Evolutionary conservation across 805 yeast genomes (phyloP).

Genomic region (Saturnispora zaruensis): DNA sequence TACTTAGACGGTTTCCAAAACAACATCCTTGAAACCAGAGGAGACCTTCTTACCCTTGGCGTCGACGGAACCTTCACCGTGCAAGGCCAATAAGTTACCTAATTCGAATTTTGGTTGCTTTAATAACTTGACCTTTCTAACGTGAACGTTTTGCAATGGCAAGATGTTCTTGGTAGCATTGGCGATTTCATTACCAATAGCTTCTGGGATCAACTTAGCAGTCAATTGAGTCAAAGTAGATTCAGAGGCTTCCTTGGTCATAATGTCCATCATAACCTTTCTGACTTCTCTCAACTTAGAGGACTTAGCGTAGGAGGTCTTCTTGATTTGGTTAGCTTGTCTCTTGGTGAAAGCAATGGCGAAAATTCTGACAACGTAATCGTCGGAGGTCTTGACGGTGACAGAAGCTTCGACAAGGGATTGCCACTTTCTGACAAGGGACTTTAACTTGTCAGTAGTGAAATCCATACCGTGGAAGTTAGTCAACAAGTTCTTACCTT

Average conservation of each 20-base stretch:
- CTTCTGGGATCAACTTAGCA: slow-evolving; percentile 96
- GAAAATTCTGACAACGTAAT: slow-evolving; percentile 91
- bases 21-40: slow-evolving; percentile 95
- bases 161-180: slow-evolving; percentile 89
- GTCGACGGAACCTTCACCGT: slow-evolving; percentile 91
- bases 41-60: slow-evolving; percentile 97
- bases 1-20: slow-evolving; percentile 89
- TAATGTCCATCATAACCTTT: slow-evolving; percentile 93
- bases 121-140: slow-evolving; percentile 97
- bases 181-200: slow-evolving; percentile 97
- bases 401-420: slow-evolving; percentile 96
- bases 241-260: slow-evolving; percentile 92
- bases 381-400: slow-evolving; percentile 96
- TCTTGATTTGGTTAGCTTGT: slow-evolving; percentile 93
- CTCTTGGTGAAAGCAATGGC: slow-evolving; percentile 99
- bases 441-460: slow-evolving; percentile 96
- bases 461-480: slow-evolving; percentile 99
- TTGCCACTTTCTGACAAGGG: slow-evolving; percentile 98
- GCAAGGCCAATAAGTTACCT: slow-evolving; percentile 91
- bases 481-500: slow-evolving; percentile 96
- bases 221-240: slow-evolving; percentile 94
- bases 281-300: slow-evolving; percentile 96
- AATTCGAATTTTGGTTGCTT: slow-evolving; percentile 98
- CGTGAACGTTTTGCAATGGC: slow-evolving; percentile 98
- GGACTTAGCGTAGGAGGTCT: slow-evolving; percentile 95